These are phyloP conservation scores for Diaporthe citriasiana DNA, from an alignment of 2,329 filamentous ascomycete species.

Conservation along the genomic window DNA sequence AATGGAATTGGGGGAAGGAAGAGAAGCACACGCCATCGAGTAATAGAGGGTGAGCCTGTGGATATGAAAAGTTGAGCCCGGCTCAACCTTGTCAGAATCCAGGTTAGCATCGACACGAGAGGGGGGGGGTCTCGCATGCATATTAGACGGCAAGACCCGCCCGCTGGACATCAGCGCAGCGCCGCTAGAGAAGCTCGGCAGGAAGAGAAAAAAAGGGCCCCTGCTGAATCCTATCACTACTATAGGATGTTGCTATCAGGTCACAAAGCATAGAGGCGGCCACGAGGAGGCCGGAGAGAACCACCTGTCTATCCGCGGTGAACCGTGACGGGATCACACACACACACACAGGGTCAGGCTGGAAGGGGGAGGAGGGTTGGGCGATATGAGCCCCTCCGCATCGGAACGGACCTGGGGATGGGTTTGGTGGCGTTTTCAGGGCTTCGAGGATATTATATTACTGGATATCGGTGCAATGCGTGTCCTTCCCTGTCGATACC, in stretches of 20 bases:
- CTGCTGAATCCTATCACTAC: neutral
- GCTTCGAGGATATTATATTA: neutral
- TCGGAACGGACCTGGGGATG: neutral
- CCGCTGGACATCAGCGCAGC: neutral
- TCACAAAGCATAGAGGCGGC: slow-evolving; percentile 5
- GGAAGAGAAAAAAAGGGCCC: neutral
- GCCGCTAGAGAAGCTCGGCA: slow-evolving; percentile 7
- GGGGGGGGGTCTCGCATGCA: slow-evolving; percentile 12
- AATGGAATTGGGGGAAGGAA: neutral
- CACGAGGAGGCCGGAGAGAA: neutral
- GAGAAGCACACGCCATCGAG: neutral
- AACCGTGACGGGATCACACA: neutral
- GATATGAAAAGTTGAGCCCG: neutral
- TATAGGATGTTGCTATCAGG: neutral
- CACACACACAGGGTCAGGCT: neutral
- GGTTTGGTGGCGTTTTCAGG: neutral
- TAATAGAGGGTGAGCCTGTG: neutral
- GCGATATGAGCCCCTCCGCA: neutral
- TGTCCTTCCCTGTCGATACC: slow-evolving; percentile 10
- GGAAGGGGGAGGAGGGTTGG: too few species aligned
- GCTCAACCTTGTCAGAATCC: neutral
- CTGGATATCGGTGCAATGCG: neutral
- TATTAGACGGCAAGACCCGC: slow-evolving; percentile 25
- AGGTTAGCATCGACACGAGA: neutral
- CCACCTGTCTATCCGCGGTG: neutral